Base-by-base conservation (phyloP, 2,329 filamentous ascomycete genomes). In the Colletotrichum sp. region DNA sequence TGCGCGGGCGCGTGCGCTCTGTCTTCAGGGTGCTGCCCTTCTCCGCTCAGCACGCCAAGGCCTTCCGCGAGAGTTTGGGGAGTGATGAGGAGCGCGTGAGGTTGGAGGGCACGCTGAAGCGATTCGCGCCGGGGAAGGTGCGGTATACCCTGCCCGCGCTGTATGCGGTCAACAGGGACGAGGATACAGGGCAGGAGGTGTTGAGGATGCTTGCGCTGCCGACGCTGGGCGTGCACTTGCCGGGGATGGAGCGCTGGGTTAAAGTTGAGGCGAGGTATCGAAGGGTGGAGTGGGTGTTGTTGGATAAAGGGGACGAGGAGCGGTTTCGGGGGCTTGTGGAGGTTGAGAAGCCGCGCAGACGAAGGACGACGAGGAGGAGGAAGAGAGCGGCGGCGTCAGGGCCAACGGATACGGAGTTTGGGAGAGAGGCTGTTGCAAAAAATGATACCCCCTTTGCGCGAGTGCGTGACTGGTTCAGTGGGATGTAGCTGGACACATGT, bases 91-190 rank as follows among this genome's bases (percentile, higher is more conserved):
- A 84, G 79, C 69, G 85, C 62, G 73, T 80, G 3, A 78, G 79
- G 18, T 82, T 92, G 1, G 84, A 86, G 34, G 82, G 81, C 3
- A 72, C 88, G 10, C 85, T 92, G 21, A 88, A 87, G 75, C 81
- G 84, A 8, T 86, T 89, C 70, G 90, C 90, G 0, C 90, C 90
- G 0, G 89, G 87, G 0, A 92, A 92, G 80, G 85, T 89, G 16
- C 85, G 91, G 15, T 92, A 87, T 76, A 90, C 90, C 0, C 81
- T 92, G 4, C 91, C 91, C 0, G 91, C 87, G 2, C 80, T 92
- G 9, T 92, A 92, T 79, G 83, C 85, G 9, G 82, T 86, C 4
- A 83, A 89, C 59, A 63, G 9, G 16, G 67, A 49, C 57, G 68
- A 77, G 28, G 59, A 77, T 24, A 70, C 66, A 2, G 73, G 69